Percentiles rank a stretch among this genome's conserved stretches.
These are phyloP conservation scores for Colletotrichum karsti DNA, from an alignment of 2,329 filamentous ascomycete species.

Conservation along the genomic window DNA sequence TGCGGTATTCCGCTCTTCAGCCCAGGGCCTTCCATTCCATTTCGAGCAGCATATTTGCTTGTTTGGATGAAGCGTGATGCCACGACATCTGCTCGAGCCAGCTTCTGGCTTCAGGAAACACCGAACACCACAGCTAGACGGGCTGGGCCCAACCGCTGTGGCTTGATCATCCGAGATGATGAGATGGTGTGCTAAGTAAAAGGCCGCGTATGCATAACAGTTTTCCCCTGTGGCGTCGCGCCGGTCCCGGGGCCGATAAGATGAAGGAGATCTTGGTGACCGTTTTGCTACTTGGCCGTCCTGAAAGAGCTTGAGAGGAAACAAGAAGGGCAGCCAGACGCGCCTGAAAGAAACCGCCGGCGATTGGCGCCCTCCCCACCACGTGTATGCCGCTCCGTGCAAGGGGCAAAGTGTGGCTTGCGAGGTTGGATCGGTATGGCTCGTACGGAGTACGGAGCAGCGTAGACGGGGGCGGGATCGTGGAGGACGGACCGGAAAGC, in stretches of 20 bases:
- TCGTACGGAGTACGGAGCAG: not conserved
- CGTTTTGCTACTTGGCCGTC: conserved; percentile 6
- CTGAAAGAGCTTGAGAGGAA: not conserved
- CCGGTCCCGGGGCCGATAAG: conserved; percentile 4
- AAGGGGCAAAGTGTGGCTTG: conserved; percentile 13
- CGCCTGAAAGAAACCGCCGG: not conserved
- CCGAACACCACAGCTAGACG: not conserved
- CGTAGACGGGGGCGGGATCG: not conserved
- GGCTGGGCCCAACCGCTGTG: not conserved
- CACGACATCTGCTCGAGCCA: not conserved
- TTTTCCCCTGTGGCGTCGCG: conserved; percentile 16
- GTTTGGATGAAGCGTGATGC: conserved; percentile 8
- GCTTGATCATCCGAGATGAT: conserved; percentile 5
- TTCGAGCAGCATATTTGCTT: conserved; percentile 8
- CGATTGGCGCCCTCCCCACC: conserved; percentile 10
- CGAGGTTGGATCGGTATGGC: conserved; percentile 7
- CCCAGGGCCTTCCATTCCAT: not conserved
- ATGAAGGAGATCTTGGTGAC: conserved; percentile 2
- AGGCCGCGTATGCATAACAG: not conserved
- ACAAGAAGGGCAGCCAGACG: conserved; percentile 4
- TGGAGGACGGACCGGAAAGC: conserved; percentile 24
- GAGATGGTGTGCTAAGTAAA: not conserved
- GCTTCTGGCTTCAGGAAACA: not conserved
- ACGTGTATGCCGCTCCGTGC: conserved; percentile 13
- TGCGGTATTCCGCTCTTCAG: not conserved